Evolutionary conservation across 306 rosid species (phyloP).

Genomic region (Purshia tridentata): DNA sequence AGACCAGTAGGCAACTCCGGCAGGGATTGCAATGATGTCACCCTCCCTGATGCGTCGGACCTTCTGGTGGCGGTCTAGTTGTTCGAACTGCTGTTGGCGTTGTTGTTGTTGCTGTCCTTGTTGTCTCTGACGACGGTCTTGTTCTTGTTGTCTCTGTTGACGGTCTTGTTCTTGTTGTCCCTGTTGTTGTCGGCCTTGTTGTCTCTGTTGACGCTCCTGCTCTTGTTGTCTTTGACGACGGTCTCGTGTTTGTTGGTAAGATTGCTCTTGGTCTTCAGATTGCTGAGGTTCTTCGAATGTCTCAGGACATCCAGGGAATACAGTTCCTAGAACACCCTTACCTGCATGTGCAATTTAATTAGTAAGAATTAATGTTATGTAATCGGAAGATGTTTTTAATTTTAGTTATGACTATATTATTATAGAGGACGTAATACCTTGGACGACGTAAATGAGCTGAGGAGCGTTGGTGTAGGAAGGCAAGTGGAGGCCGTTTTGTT

Average conservation of each 20-base stretch:
- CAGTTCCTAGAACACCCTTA: slow-evolving; percentile 27
- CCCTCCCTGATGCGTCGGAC: slow-evolving; percentile 33
- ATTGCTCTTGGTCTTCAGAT: neutral
- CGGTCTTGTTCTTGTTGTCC: too few relatives aligned
- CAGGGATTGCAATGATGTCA: slow-evolving; percentile 38
- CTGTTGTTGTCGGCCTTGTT: too few relatives aligned
- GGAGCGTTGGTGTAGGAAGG: slow-evolving; percentile 49
- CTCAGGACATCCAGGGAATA: slow-evolving; percentile 44
- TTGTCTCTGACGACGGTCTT: too few relatives aligned
- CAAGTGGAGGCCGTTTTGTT: slow-evolving; percentile 46
- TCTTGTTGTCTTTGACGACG: too few relatives aligned
- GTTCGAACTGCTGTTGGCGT: neutral
- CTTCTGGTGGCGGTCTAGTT: slow-evolving; percentile 36
- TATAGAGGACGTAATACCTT: slow-evolving; percentile 16
- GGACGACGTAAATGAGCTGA: slow-evolving; percentile 33
- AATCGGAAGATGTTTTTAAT: too few relatives aligned
- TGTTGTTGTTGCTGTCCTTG: neutral
- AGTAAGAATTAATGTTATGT: neutral
- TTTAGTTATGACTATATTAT: too few relatives aligned
- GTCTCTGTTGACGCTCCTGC: too few relatives aligned
- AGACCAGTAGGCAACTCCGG: slow-evolving; percentile 43
- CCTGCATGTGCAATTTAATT: slow-evolving; percentile 10
- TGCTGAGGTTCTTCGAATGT: slow-evolving; percentile 41
- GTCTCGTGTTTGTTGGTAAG: too few relatives aligned
- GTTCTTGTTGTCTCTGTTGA: too few relatives aligned